Evolutionary conservation across 352 stramenopile species (phyloP), one percentile per base, ranked within the genome.

Genomic region (Phytophthora meadii): DNA sequence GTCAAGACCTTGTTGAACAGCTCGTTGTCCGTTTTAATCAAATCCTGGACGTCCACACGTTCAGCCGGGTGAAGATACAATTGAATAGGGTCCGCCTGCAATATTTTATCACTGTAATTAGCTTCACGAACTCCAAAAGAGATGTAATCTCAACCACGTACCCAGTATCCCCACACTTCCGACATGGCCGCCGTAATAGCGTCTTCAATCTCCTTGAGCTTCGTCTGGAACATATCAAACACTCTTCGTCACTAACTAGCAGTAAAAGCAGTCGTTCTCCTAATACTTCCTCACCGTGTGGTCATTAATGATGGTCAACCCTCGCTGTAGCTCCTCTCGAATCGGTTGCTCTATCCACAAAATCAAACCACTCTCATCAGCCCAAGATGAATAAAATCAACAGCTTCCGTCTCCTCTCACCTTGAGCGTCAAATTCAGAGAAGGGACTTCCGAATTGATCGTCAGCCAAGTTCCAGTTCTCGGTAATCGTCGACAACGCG

Each of bases 1-100:
- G 83, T 95, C 4, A 97, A 66, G 25, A 96, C 88, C 54, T 96
- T 96, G 72, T 96, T 95, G 54, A 96, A 94, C 25, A 95, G 70
- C 53, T 96, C 88, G 24, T 96, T 96, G 77, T 96, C 88, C 5
- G 88, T 96, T 36, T 90, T 90, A 65, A 96, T 94, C 25, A 96
- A 68, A 60, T 96, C 88, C 47, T 94, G 88, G 10, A 96, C 88
- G 47, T 96, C 88, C 30, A 96, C 88, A 14, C 87, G 85, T 72
- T 96, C 88, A 0, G 88, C 84, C 14, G 88, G 85, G 58, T 96
- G 87, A 34, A 95, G 59, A 40, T 89, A 90, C 28, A 94, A 27
- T 65, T 93, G 86, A 53, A 95, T 90, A 24, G 88, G 88, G 61
- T 96, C 88, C 45, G 88, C 82, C 84, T 93, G 52, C 28, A 50